A percentile compares a stretch with the other conserved stretches of the same genome.
Evolutionary conservation across 169 alveolate species (phyloP).

Genomic region (Plasmodium reichenowi): DNA sequence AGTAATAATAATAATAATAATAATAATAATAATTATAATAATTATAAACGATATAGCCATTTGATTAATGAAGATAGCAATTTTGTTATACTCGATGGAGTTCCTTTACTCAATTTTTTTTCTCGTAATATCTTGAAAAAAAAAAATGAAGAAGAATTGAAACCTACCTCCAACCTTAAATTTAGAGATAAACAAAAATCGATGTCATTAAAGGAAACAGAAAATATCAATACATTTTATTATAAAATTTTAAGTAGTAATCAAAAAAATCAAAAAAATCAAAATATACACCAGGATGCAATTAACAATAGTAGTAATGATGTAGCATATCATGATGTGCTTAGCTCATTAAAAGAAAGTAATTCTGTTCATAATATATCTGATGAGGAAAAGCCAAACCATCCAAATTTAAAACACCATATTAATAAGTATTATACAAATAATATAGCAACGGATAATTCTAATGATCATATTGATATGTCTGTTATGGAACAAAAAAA

Average conservation of each 20-base stretch:
- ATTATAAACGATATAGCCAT: not conserved
- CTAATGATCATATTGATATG: too few relatives aligned
- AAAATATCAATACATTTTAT: slow-evolving; percentile 30
- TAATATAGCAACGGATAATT: not conserved
- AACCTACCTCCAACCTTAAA: not conserved
- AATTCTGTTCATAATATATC: too few relatives aligned
- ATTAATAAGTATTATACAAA: not conserved
- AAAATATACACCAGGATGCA: not conserved
- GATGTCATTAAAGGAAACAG: not conserved
- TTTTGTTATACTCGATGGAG: slow-evolving; percentile 40
- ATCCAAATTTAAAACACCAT: too few relatives aligned
- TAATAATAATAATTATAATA: not conserved
- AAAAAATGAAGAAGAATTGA: slow-evolving; percentile 25
- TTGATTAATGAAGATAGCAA: not conserved
- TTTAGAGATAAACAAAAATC: not conserved
- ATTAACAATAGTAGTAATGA: slow-evolving; percentile 6
- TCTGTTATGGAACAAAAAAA: too few relatives aligned
- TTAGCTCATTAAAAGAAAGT: too few relatives aligned
- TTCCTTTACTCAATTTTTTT: slow-evolving; percentile 47
- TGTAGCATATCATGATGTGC: too few relatives aligned
- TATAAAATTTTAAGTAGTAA: slow-evolving; percentile 53
- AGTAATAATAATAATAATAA: too few relatives aligned
- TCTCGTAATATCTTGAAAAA: slow-evolving; percentile 22
- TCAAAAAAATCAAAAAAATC: slow-evolving; percentile 24
- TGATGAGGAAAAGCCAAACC: too few relatives aligned